Evolutionary conservation across 139 green algal species (phyloP).

Genomic region (Ettlia oleoabundans): DNA sequence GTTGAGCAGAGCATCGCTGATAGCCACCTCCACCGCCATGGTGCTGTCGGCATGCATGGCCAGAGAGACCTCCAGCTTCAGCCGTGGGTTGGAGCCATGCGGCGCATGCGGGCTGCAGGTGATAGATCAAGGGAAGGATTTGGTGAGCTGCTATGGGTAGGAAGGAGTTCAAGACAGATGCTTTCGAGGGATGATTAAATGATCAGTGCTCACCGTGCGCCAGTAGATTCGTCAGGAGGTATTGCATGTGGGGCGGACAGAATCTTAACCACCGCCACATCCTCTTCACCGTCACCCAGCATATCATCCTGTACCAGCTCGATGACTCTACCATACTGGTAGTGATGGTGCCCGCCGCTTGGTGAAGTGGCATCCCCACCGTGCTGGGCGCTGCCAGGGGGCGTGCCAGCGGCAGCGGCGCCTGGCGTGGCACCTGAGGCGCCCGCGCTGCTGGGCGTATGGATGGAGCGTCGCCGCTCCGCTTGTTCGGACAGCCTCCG

Average conservation of each 20-base stretch:
- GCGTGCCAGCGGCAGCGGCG: neutral
- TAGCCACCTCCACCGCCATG: slow-evolving; percentile 61
- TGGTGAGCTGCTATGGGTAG: too few relatives aligned
- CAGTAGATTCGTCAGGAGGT: slow-evolving; percentile 17
- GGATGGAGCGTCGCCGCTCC: slow-evolving; percentile 22
- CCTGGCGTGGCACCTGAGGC: neutral
- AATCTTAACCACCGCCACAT: slow-evolving; percentile 16
- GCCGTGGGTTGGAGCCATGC: slow-evolving; percentile 22
- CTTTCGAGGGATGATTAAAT: too few relatives aligned
- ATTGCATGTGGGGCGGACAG: neutral
- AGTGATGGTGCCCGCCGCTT: neutral
- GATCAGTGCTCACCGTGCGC: slow-evolving; percentile 18
- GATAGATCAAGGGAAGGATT: too few relatives aligned
- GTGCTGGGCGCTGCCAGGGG: neutral
- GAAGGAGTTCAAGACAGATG: too few relatives aligned
- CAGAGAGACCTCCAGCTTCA: slow-evolving; percentile 49
- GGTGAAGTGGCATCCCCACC: neutral
- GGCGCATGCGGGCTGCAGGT: neutral
- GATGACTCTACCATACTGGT: slow-evolving; percentile 26
- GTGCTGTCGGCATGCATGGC: slow-evolving; percentile 65
- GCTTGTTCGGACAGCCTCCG: slow-evolving; percentile 43
- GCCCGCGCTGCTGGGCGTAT: slow-evolving; percentile 9
- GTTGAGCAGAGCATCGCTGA: slow-evolving; percentile 64
- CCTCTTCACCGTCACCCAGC: slow-evolving; percentile 5
- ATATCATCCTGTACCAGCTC: slow-evolving; percentile 17